These are phyloP conservation scores for Neofusicoccum parvum DNA, from an alignment of 2,329 filamentous ascomycete species.

Conservation along the genomic window DNA sequence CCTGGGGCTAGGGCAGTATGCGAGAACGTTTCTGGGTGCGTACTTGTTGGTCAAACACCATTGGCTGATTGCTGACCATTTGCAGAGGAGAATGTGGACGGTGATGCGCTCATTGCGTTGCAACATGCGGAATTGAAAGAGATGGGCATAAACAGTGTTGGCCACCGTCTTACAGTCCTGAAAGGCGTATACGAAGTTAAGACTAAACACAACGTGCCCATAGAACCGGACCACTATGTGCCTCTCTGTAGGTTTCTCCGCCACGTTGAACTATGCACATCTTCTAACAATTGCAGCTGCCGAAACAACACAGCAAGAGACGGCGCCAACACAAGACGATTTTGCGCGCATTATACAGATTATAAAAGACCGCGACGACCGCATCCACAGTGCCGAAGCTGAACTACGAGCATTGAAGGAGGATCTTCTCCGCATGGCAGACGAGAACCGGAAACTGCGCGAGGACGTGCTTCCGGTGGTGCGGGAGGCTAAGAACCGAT, in stretches of 20 bases:
- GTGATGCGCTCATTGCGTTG: conserved; percentile 84
- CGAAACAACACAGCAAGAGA: conserved; percentile 82
- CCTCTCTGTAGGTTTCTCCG: conserved; percentile 68
- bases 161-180: conserved; percentile 89
- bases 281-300: conserved; percentile 62
- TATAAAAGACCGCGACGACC: conserved; percentile 85
- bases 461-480: conserved; percentile 92
- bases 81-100: conserved; percentile 89
- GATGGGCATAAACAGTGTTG: conserved; percentile 90
- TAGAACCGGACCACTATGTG: conserved; percentile 92
- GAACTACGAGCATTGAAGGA: conserved; percentile 75
- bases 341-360: conserved; percentile 89
- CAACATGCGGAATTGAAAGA: conserved; percentile 93
- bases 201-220: conserved; percentile 85
- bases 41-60: conserved; percentile 26
- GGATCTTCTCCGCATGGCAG: conserved; percentile 55
- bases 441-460: conserved; percentile 84
- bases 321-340: conserved; percentile 87
- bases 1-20: conserved; percentile 80
- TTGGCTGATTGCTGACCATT: conserved; percentile 23
- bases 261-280: neutral
- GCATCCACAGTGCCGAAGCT: conserved; percentile 79
- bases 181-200: conserved; percentile 98
- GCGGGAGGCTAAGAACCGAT: conserved; percentile 86
- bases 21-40: conserved; percentile 79